Percentiles rank a stretch among this genome's conserved stretches.
phyloP scores from a whole-genome alignment of 441 rosid species.

The Syzygium malaccense region DNA sequence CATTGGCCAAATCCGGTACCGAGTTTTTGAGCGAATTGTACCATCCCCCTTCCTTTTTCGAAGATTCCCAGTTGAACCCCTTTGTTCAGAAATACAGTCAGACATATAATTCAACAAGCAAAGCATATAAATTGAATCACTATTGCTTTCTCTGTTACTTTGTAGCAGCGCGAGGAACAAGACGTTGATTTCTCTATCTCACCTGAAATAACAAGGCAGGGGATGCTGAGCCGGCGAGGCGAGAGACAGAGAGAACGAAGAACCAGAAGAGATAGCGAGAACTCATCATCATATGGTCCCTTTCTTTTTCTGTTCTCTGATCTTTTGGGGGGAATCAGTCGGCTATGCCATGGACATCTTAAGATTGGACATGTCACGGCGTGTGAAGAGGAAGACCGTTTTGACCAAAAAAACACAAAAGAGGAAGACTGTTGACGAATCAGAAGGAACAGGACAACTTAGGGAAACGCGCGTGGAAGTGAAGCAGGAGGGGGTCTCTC shows the following conservation, averaged over 20 bases:
- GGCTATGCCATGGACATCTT: not conserved
- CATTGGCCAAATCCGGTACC: constrained; percentile 38
- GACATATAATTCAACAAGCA: not conserved
- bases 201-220: constrained; percentile 46
- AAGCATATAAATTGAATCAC: not conserved
- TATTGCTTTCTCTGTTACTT: not conserved
- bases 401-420: no score
- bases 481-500: not conserved
- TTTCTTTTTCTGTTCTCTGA: not conserved
- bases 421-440: not conserved
- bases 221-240: constrained; percentile 28
- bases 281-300: constrained; percentile 2
- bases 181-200: not conserved
- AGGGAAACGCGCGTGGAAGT: not conserved
- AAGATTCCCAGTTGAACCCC: constrained; percentile 74
- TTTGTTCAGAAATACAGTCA: not conserved
- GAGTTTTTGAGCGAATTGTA: constrained; percentile 47
- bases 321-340: not conserved
- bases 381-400: not conserved
- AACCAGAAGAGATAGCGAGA: not conserved
- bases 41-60: constrained; percentile 50
- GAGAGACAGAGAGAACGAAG: constrained; percentile 16
- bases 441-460: not conserved
- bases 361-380: not conserved
- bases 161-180: not conserved